Conservation (phyloP, 306 rosid species). For the Rosa multiflora region DNA sequence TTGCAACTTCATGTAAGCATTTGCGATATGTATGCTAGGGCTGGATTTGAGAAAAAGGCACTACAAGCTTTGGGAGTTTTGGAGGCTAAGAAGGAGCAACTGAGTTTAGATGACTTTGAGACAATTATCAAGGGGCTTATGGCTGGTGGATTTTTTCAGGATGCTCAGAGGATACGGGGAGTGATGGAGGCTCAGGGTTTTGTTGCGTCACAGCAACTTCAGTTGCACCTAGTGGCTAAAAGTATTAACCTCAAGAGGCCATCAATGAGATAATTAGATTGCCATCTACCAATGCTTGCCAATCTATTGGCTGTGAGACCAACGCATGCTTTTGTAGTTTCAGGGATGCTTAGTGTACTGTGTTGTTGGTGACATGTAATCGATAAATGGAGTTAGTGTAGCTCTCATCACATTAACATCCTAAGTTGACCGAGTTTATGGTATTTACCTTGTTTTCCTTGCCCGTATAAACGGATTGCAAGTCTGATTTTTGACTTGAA, state of each 20-base stretch:
- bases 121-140: slow-evolving; percentile 54
- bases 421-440: background rate
- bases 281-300: slow-evolving; percentile 20
- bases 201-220: slow-evolving; percentile 25
- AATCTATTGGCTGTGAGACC: slow-evolving; percentile 21
- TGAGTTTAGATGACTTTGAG: slow-evolving; percentile 52
- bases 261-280: slow-evolving; percentile 42
- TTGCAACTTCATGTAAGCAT: slow-evolving; percentile 73
- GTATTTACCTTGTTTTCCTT: slow-evolving; percentile 2
- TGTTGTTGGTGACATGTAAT: slow-evolving; percentile 1
- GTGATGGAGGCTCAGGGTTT: slow-evolving; percentile 74
- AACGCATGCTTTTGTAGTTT: slow-evolving; percentile 10
- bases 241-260: slow-evolving; percentile 10
- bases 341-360: slow-evolving; percentile 2
- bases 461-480: slow-evolving; percentile 6
- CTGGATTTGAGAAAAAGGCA: slow-evolving; percentile 73
- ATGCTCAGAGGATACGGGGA: slow-evolving; percentile 50
- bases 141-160: slow-evolving; percentile 61
- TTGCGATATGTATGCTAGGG: slow-evolving; percentile 73
- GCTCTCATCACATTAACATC: background rate
- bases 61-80: slow-evolving; percentile 70
- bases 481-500: background rate
- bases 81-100: slow-evolving; percentile 66
- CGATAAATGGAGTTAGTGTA: slow-evolving; percentile 18
- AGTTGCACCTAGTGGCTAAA: slow-evolving; percentile 27